Base-by-base conservation (phyloP, 768 basidiomycete genomes). In the Termitomyces sp. region DNA sequence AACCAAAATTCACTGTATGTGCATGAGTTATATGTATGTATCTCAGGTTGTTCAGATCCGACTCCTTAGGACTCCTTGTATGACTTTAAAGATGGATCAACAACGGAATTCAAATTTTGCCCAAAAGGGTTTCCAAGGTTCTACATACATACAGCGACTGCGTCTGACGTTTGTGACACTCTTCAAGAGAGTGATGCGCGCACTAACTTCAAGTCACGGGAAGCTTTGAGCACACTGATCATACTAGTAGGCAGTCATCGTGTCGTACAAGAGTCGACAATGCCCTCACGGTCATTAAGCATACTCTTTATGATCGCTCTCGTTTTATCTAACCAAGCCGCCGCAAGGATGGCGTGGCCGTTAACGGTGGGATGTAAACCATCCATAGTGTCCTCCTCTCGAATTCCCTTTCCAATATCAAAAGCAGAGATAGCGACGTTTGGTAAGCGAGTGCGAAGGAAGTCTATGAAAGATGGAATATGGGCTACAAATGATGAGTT, bases 321-420 rank as follows among this genome's bases (percentile, higher is more conserved):
- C 14, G 6, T 42, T 26, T 41, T 47, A 37, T 54, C 26, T 26
- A 51, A 46, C 58, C 58, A 59, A 42, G 36, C 47, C 22, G 34
- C 18, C 20, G 31, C 58, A 22, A 59, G 53, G 47, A 56, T 56
- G 16, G 29, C 42, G 20, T 56, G 59, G 22, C 59, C 59, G 7
- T 55, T 36, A 41, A 46, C 34, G 32, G 54, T 59, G 9, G 59
- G 59, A 34, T 59, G 59, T n/a, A 59, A 42, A 9, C 59, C 59
- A 41, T 59, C 59, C 55, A 59, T 59, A 16, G 54, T 59, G 46
- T 31, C 10, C 16, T 46, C 43, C 27, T 43, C 2, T 42, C 9
- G 8, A 18, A 59, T 36, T 9, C 36, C 36, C 27, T 41, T 22
- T 42, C 43, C 49, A 18, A 59, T 50, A 52, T 52, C 18, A 22